phyloP scores from a whole-genome alignment of 108 stramenopile genomes.

The Cyclotella cryptica region DNA sequence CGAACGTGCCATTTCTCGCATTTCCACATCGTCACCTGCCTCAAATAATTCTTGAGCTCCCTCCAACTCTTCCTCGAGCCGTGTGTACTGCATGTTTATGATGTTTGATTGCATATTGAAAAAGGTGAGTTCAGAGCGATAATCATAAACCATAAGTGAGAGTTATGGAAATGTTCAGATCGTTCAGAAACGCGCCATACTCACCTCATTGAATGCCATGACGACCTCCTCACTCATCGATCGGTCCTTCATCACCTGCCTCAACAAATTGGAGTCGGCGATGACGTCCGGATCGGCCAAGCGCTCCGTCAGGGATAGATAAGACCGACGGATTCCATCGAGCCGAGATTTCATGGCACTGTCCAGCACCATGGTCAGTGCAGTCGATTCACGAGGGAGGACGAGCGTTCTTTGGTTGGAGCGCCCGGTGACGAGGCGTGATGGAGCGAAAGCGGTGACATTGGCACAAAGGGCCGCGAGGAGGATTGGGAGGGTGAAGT shows the following conservation, averaged over 20 bases:
- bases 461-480: not conserved
- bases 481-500: not conserved
- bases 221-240: constrained; percentile 83
- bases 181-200: not conserved
- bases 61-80: constrained; percentile 66
- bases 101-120: not conserved
- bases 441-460: constrained; percentile 7
- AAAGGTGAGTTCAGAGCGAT: not conserved
- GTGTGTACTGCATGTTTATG: constrained; percentile 41
- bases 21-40: constrained; percentile 83
- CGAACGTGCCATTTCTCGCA: constrained; percentile 87
- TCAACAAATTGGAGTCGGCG: constrained; percentile 71
- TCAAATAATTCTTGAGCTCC: constrained; percentile 87
- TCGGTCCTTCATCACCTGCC: constrained; percentile 83
- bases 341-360: constrained; percentile 70
- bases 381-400: constrained; percentile 1
- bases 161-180: not conserved
- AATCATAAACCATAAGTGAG: not conserved
- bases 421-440: not conserved
- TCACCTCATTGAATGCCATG: constrained; percentile 68
- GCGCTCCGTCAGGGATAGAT: constrained; percentile 80
- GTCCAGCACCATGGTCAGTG: constrained; percentile 58
- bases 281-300: constrained; percentile 89
- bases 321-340: constrained; percentile 77
- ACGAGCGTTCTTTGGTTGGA: not conserved